phyloP scores from a whole-genome alignment of 225 moss, liverwort and hornwort genomes.

The Marchantia paleacea region DNA sequence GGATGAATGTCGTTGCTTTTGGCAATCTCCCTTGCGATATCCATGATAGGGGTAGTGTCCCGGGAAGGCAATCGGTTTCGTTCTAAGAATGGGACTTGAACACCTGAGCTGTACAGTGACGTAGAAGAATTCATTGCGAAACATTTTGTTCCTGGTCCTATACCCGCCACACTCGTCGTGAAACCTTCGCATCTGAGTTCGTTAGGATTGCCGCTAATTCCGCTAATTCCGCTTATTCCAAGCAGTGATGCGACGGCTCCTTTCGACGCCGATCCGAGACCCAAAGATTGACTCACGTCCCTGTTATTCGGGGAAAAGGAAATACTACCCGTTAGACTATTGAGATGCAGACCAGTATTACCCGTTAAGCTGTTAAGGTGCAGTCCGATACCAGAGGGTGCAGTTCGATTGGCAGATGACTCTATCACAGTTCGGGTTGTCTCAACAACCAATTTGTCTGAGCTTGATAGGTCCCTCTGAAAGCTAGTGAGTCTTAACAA shows the following conservation, averaged over 20 bases:
- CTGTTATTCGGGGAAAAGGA: conserved; percentile 54
- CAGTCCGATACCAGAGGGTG: conserved; percentile 73
- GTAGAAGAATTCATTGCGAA: conserved; percentile 36
- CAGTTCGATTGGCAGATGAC: conserved; percentile 18
- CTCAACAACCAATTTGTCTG: conserved; percentile 23
- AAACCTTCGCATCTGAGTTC: conserved; percentile 42
- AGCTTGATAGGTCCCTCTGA: conserved; percentile 36
- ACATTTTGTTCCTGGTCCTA: conserved; percentile 35
- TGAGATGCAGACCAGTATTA: conserved; percentile 66
- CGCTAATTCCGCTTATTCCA: conserved; percentile 49
- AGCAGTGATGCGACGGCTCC: conserved; percentile 66
- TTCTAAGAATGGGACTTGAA: conserved; percentile 53
- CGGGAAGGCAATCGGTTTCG: conserved; percentile 34
- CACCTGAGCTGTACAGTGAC: conserved; percentile 28
- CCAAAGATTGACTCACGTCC: conserved; percentile 41
- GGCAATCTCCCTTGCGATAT: conserved; percentile 9
- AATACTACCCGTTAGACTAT: conserved; percentile 65
- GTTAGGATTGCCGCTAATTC: conserved; percentile 36
- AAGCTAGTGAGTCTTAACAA: conserved; percentile 49
- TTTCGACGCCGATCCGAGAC: conserved; percentile 51
- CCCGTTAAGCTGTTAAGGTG: conserved; percentile 75
- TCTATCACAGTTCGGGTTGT: conserved; percentile 40
- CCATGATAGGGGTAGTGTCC: conserved; percentile 23
- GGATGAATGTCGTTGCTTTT: conserved; percentile 22
- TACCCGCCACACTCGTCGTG: conserved; percentile 22